A percentile compares a stretch with the other conserved stretches of the same genome.
phyloP scores from a whole-genome alignment of 805 yeast genomes.

The Ogataea philodendri region DNA sequence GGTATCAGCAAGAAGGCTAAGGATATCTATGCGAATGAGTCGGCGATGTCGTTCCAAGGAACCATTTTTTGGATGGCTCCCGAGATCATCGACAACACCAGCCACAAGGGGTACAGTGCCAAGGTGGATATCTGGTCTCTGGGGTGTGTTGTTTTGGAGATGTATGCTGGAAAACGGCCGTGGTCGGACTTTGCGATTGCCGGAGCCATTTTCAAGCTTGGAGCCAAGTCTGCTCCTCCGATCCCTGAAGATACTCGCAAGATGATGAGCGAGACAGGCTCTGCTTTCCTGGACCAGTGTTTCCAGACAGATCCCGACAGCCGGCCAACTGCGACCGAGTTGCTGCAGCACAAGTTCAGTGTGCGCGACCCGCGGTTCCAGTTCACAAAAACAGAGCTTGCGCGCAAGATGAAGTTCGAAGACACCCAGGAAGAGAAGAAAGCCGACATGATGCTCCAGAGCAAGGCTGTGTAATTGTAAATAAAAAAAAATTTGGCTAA shows the following conservation, averaged over 20 bases:
- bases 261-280: slow-evolving; percentile 61
- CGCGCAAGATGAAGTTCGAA: slow-evolving; percentile 29
- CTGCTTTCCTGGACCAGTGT: slow-evolving; percentile 70
- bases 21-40: slow-evolving; percentile 84
- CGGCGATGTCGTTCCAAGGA: slow-evolving; percentile 93
- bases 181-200: slow-evolving; percentile 96
- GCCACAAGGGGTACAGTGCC: slow-evolving; percentile 91
- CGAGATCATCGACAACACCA: slow-evolving; percentile 86
- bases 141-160: slow-evolving; percentile 95
- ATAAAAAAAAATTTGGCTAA: slow-evolving; percentile 1
- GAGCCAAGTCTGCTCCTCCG: slow-evolving; percentile 90
- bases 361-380: slow-evolving; percentile 23
- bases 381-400: slow-evolving; percentile 33
- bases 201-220: slow-evolving; percentile 88
- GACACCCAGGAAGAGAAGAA: slow-evolving; percentile 28
- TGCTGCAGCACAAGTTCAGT: slow-evolving; percentile 50
- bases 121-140: slow-evolving; percentile 98
- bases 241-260: slow-evolving; percentile 85
- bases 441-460: slow-evolving; percentile 28
- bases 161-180: slow-evolving; percentile 97
- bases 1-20: slow-evolving; percentile 87
- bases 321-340: slow-evolving; percentile 80
- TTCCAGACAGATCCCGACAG: slow-evolving; percentile 74
- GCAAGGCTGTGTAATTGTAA: slow-evolving; percentile 9
- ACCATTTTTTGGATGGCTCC: slow-evolving; percentile 99